Evolutionary conservation across 1,284 basidiomycete genomes (phyloP).

Genomic region (Puccinia brachypodii): DNA sequence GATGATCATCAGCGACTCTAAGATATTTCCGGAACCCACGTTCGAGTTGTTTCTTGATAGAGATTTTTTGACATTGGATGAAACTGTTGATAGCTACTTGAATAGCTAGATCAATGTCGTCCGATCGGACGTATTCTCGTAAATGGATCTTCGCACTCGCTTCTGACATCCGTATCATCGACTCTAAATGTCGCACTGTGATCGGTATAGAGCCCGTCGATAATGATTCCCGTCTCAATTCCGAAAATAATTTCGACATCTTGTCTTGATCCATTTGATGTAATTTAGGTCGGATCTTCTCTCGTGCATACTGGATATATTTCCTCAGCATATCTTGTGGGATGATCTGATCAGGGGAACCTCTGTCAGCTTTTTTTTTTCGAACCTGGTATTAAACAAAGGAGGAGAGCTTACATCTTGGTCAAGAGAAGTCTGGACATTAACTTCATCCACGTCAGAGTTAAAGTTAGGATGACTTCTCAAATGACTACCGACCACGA

Average conservation of each 20-base stretch:
- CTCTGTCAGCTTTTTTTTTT: slow-evolving; percentile 56
- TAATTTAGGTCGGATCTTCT: slow-evolving; percentile 60
- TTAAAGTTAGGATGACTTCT: slow-evolving; percentile 58
- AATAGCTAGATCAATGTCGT: slow-evolving; percentile 97
- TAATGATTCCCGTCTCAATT: slow-evolving; percentile 86
- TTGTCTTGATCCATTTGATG: slow-evolving; percentile 25
- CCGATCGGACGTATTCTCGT: slow-evolving; percentile 88
- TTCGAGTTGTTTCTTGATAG: slow-evolving; percentile 84
- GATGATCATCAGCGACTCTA: slow-evolving; percentile 83
- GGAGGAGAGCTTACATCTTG: slow-evolving; percentile 15
- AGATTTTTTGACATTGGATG: slow-evolving; percentile 77
- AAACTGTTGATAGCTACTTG: slow-evolving; percentile 99
- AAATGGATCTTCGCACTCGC: slow-evolving; percentile 94
- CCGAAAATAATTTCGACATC: slow-evolving; percentile 72
- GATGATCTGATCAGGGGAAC: slow-evolving; percentile 69
- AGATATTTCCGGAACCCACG: slow-evolving; percentile 84
- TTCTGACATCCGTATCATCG: slow-evolving; percentile 97
- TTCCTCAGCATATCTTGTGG: slow-evolving; percentile 96
- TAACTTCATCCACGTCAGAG: slow-evolving; percentile 78
- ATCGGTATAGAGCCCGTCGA: slow-evolving; percentile 85
- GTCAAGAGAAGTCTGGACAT: slow-evolving; percentile 61
- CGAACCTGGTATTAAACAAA: neutral
- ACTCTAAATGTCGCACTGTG: slow-evolving; percentile 96
- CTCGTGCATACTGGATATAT: slow-evolving; percentile 98
- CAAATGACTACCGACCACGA: slow-evolving; percentile 52